Evolutionary conservation across 2,329 filamentous ascomycete genomes (phyloP).

Genomic region (Pyricularia pennisetigena): DNA sequence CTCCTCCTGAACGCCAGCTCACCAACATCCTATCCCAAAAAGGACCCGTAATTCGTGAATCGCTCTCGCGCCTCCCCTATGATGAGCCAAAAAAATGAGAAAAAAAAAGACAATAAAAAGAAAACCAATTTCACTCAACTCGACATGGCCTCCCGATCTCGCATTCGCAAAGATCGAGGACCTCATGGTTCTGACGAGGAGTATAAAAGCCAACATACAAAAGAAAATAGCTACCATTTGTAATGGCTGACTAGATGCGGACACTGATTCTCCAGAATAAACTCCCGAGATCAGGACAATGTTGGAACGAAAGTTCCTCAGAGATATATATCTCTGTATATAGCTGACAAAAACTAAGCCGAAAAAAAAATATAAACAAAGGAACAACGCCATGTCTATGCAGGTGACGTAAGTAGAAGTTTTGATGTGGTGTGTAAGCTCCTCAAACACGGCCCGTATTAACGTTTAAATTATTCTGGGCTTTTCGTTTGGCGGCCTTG

Average conservation of each 20-base stretch:
- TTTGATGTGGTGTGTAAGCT: background rate
- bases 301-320: background rate
- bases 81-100: background rate
- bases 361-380: background rate
- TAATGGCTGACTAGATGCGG: background rate
- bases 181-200: background rate
- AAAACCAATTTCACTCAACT: background rate
- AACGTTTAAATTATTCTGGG: background rate
- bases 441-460: background rate
- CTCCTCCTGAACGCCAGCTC: background rate
- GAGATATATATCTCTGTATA: background rate
- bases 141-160: background rate
- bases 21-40: background rate
- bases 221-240: background rate
- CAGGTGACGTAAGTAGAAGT: background rate
- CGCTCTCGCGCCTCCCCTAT: background rate
- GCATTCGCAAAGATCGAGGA: background rate
- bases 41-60: background rate
- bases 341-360: background rate
- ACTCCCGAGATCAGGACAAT: background rate
- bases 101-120: background rate
- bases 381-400: constrained; percentile 6
- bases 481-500: background rate
- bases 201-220: background rate
- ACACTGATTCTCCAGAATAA: background rate